Percentiles rank a stretch among this genome's conserved stretches.
Evolutionary conservation across 2,329 filamentous ascomycete species (phyloP).

Genomic region (Cordyceps javanica): DNA sequence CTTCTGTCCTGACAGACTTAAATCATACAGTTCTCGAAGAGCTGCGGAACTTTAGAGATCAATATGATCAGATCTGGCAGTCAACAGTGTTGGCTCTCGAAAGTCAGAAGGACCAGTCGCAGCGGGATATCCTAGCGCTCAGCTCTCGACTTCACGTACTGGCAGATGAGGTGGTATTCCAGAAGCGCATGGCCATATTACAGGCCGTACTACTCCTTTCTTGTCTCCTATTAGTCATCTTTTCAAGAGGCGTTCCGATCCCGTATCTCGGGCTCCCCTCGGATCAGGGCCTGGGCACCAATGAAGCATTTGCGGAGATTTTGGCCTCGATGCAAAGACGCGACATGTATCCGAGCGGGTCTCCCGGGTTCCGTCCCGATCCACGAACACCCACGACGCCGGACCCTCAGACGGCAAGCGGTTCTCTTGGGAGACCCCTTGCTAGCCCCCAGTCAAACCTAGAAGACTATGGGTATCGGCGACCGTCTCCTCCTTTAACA

Average conservation of each 20-base stretch:
- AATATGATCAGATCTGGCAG: slow-evolving; percentile 97
- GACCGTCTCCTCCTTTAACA: slow-evolving; percentile 12
- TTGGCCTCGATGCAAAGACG: slow-evolving; percentile 16
- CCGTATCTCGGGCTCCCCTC: slow-evolving; percentile 25
- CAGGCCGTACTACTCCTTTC: slow-evolving; percentile 83
- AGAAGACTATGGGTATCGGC: slow-evolving; percentile 11
- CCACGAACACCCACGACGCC: neutral
- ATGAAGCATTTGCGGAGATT: slow-evolving; percentile 19
- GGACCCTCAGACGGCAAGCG: neutral
- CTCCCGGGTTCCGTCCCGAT: neutral
- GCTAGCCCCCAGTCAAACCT: neutral
- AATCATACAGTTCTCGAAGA: slow-evolving; percentile 84
- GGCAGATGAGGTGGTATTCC: slow-evolving; percentile 83
- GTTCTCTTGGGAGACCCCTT: neutral
- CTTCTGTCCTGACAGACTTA: slow-evolving; percentile 73
- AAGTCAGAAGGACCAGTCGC: slow-evolving; percentile 76
- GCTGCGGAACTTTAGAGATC: slow-evolving; percentile 66
- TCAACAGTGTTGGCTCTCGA: slow-evolving; percentile 89
- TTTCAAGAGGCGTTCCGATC: slow-evolving; percentile 50
- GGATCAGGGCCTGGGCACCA: slow-evolving; percentile 20
- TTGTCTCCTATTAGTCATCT: slow-evolving; percentile 82
- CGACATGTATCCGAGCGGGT: slow-evolving; percentile 8
- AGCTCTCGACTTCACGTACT: slow-evolving; percentile 75
- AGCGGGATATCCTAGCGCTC: slow-evolving; percentile 77
- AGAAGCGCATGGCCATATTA: slow-evolving; percentile 88